Evolutionary conservation across 805 yeast genomes (phyloP).

Genomic region (Candida anglica): DNA sequence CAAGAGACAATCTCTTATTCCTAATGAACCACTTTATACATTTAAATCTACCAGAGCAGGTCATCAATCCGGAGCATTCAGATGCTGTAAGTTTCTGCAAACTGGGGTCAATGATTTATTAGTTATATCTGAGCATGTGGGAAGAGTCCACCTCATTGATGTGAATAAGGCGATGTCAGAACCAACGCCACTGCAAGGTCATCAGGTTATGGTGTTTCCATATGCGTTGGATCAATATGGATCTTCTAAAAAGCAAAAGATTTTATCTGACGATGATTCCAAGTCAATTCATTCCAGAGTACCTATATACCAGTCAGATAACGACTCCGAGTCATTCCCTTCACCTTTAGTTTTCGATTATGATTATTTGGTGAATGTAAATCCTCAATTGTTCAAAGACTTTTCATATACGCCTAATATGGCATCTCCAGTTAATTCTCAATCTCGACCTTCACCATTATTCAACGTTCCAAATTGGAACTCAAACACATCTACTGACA

Average conservation of each 20-base stretch:
- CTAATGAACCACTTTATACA: constrained; percentile 47
- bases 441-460: constrained; percentile 17
- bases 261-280: constrained; percentile 1
- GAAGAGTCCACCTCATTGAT: constrained; percentile 82
- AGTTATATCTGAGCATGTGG: constrained; percentile 78
- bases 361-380: constrained; percentile 30
- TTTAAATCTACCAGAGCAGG: constrained; percentile 58
- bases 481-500: constrained; percentile 13
- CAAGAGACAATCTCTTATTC: neutral
- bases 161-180: constrained; percentile 51
- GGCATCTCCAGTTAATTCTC: constrained; percentile 9
- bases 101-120: constrained; percentile 70
- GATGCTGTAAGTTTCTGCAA: constrained; percentile 49
- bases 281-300: constrained; percentile 7
- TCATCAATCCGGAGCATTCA: constrained; percentile 59
- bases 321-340: constrained; percentile 12
- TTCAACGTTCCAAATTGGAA: constrained; percentile 18
- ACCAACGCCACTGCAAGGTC: constrained; percentile 38
- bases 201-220: constrained; percentile 73
- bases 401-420: constrained; percentile 31
- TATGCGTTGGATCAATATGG: constrained; percentile 40
- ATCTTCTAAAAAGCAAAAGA: constrained; percentile 13
- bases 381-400: constrained; percentile 35
- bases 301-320: constrained; percentile 9
- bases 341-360: constrained; percentile 42